Conservation (phyloP, 2,329 filamentous ascomycete genomes). For the Fusarium sp. region DNA sequence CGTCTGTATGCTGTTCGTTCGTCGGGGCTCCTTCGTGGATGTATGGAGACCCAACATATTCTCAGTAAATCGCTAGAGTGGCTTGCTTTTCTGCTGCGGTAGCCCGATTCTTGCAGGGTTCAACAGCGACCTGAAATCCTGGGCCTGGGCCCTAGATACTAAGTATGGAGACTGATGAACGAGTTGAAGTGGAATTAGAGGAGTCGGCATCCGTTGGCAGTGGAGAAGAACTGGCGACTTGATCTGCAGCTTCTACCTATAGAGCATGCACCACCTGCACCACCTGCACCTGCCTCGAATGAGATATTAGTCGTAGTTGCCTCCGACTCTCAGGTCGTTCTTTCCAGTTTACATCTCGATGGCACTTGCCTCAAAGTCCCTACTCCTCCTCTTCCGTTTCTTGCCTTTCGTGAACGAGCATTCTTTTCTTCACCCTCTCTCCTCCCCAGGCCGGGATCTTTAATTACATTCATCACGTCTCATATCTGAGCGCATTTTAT, state of each 20-base stretch:
- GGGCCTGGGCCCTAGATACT: neutral
- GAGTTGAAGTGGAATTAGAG: slow-evolving; percentile 16
- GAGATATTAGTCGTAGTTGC: slow-evolving; percentile 3
- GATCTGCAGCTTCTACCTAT: slow-evolving; percentile 11
- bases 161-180: neutral
- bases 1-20: slow-evolving; percentile 9
- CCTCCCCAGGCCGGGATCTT: slow-evolving; percentile 14
- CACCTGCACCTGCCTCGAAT: slow-evolving; percentile 1
- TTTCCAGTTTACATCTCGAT: slow-evolving; percentile 3
- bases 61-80: slow-evolving; percentile 26
- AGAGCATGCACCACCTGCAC: neutral
- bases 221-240: slow-evolving; percentile 23
- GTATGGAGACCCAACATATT: slow-evolving; percentile 30
- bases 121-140: slow-evolving; percentile 24
- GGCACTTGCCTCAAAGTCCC: slow-evolving; percentile 9
- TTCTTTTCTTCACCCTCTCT: neutral
- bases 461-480: slow-evolving; percentile 23
- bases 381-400: neutral
- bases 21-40: neutral
- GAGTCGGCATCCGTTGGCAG: slow-evolving; percentile 22
- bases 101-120: slow-evolving; percentile 38
- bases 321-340: neutral
- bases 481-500: slow-evolving; percentile 6
- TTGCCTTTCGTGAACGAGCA: neutral
- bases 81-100: slow-evolving; percentile 34